Evolutionary conservation across 2,329 filamentous ascomycete species (phyloP).

Genomic region (Berkeleyomyces rouxiae): DNA sequence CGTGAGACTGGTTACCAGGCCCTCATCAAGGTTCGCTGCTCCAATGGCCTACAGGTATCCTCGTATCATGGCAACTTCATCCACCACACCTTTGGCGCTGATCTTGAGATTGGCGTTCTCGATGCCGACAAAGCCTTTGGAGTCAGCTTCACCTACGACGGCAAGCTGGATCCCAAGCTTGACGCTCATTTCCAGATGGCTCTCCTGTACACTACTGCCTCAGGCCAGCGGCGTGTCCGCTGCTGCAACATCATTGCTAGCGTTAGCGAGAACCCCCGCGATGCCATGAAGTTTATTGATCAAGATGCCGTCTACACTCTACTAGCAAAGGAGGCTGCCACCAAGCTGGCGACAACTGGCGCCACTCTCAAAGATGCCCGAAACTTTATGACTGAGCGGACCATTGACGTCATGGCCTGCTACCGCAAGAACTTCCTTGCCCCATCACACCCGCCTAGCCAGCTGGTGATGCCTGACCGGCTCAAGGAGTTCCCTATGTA

Average conservation of each 20-base stretch:
- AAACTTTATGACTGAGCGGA: conserved; percentile 69
- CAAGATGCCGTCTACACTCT: conserved; percentile 83
- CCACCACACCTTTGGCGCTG: conserved; percentile 86
- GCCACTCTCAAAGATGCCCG: conserved; percentile 72
- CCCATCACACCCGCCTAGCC: conserved; percentile 70
- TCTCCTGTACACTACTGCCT: conserved; percentile 81
- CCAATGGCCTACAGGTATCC: conserved; percentile 83
- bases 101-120: conserved; percentile 82
- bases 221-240: conserved; percentile 73
- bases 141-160: conserved; percentile 86
- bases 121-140: conserved; percentile 88
- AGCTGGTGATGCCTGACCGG: conserved; percentile 87
- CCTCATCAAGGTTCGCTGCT: conserved; percentile 95
- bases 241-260: conserved; percentile 90
- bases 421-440: conserved; percentile 85
- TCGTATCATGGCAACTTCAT: conserved; percentile 95
- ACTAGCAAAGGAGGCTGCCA: conserved; percentile 82
- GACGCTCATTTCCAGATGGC: conserved; percentile 97
- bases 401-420: conserved; percentile 76
- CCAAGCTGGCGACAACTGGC: conserved; percentile 57
- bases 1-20: conserved; percentile 90
- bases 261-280: conserved; percentile 69
- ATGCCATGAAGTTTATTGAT: conserved; percentile 83
- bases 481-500: conserved; percentile 97
- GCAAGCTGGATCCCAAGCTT: conserved; percentile 89